A percentile compares a stretch with the other conserved stretches of the same genome.
Conservation (phyloP, 2,329 filamentous ascomycete genomes). For the Neobulgaria alba region DNA sequence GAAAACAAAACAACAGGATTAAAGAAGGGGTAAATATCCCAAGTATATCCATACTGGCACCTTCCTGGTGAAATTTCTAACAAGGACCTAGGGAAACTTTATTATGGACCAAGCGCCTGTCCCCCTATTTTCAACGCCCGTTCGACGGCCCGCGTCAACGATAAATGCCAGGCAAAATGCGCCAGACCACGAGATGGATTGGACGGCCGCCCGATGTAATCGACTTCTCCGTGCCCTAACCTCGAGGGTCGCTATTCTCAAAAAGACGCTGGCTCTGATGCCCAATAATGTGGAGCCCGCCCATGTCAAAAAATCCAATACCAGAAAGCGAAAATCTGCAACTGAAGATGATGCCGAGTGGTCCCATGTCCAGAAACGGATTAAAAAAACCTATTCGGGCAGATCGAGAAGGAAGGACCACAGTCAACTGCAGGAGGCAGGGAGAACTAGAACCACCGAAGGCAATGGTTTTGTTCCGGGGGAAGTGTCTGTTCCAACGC, state of each 20-base stretch:
- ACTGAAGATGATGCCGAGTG: constrained; percentile 17
- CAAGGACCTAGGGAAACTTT: no score
- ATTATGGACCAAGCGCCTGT: no score
- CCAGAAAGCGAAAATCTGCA: background rate
- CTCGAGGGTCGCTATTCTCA: constrained; percentile 34
- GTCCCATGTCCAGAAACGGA: constrained; percentile 18
- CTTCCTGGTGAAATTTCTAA: no score
- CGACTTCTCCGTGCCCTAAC: constrained; percentile 36
- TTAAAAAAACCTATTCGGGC: constrained; percentile 26
- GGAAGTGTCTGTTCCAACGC: constrained; percentile 26
- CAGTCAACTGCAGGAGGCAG: no score
- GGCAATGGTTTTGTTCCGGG: constrained; percentile 19
- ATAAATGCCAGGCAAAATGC: constrained; percentile 14
- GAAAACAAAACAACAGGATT: no score
- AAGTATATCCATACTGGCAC: no score
- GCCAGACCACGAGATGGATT: constrained; percentile 21
- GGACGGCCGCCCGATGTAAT: constrained; percentile 37
- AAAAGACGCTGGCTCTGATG: constrained; percentile 26
- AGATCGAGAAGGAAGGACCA: constrained; percentile 8
- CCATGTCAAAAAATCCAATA: background rate
- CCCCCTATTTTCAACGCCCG: no score
- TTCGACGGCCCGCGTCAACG: constrained; percentile 19
- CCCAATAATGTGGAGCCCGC: background rate
- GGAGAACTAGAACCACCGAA: no score
- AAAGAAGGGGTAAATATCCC: no score